Evolutionary conservation across 2,329 filamentous ascomycete genomes (phyloP).

Genomic region (Cylindrodendrum hubeiense): DNA sequence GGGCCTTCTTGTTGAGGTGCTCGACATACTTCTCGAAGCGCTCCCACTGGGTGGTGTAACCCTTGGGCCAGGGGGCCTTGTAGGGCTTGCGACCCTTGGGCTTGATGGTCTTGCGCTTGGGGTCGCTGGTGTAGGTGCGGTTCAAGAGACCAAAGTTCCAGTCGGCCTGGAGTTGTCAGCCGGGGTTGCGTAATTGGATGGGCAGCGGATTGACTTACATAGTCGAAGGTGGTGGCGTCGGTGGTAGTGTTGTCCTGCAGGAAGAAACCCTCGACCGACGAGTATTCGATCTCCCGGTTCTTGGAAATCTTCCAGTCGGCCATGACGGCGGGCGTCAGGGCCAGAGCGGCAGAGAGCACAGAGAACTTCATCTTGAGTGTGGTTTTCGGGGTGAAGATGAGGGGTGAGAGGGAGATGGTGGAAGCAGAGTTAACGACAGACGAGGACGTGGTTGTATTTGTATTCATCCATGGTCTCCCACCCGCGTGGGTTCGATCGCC

Average conservation of each 20-base stretch:
- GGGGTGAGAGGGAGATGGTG: neutral
- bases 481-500: neutral
- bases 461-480: neutral
- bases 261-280: constrained; percentile 72
- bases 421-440: neutral
- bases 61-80: constrained; percentile 36
- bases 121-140: constrained; percentile 70
- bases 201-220: constrained; percentile 58
- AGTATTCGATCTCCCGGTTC: constrained; percentile 66
- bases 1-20: constrained; percentile 61
- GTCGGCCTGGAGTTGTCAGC: constrained; percentile 52
- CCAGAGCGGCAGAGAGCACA: constrained; percentile 45
- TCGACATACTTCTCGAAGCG: constrained; percentile 71
- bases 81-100: neutral
- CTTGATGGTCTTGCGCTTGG: constrained; percentile 47
- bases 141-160: constrained; percentile 76
- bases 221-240: constrained; percentile 70
- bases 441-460: neutral
- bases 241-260: constrained; percentile 72
- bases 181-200: constrained; percentile 3
- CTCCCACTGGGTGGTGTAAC: constrained; percentile 71
- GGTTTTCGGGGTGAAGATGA: neutral
- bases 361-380: constrained; percentile 48
- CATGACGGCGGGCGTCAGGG: constrained; percentile 43
- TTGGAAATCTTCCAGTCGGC: constrained; percentile 49